Evolutionary conservation across 352 stramenopile genomes (phyloP).

Genomic region (Phytophthora pseudosyringae): DNA sequence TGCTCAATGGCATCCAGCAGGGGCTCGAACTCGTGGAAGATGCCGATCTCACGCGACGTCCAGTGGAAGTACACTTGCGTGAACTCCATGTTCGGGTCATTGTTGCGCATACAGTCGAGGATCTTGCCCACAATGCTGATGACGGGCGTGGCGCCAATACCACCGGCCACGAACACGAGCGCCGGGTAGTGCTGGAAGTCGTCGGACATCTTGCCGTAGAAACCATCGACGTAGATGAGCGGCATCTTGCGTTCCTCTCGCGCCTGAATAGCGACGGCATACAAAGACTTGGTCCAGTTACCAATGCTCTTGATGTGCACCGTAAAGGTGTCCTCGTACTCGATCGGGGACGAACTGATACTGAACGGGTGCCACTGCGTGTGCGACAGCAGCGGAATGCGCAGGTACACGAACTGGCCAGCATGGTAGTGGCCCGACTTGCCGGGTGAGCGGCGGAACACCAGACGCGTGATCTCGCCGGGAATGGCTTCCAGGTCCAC

Average conservation of each 20-base stretch:
- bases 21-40: conserved; percentile 88
- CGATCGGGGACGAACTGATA: conserved; percentile 85
- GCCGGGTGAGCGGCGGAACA: conserved; percentile 76
- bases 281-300: conserved; percentile 81
- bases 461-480: conserved; percentile 81
- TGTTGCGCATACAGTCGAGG: conserved; percentile 79
- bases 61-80: conserved; percentile 87
- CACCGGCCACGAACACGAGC: conserved; percentile 81
- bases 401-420: conserved; percentile 83
- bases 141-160: conserved; percentile 90
- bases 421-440: conserved; percentile 85
- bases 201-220: conserved; percentile 87
- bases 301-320: conserved; percentile 84
- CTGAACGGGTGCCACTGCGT: conserved; percentile 89
- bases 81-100: conserved; percentile 71
- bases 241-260: conserved; percentile 81
- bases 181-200: conserved; percentile 84
- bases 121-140: conserved; percentile 91
- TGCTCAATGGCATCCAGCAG: conserved; percentile 80
- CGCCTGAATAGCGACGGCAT: conserved; percentile 74
- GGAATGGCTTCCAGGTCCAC: conserved; percentile 86
- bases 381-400: conserved; percentile 70
- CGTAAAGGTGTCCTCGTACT: conserved; percentile 87
- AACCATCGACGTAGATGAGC: conserved; percentile 84
- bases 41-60: conserved; percentile 84